Conservation (phyloP, 106 monocot species). For the Apostasia ramifera region DNA sequence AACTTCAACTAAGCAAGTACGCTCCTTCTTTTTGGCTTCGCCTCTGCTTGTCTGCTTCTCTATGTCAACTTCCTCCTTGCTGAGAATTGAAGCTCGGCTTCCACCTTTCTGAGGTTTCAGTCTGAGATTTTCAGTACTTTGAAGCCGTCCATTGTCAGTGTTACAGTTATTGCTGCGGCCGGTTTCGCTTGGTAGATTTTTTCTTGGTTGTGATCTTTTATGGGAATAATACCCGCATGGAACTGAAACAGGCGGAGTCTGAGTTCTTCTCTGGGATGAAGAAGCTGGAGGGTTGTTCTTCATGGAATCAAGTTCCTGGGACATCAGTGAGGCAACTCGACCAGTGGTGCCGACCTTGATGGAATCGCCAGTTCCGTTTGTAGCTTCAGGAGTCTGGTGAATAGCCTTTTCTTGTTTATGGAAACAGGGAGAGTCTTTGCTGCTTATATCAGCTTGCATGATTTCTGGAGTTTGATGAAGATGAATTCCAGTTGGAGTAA, state of each 20-base stretch:
- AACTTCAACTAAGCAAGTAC: slow-evolving; percentile 13
- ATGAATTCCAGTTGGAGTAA: no score
- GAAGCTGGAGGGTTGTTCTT: slow-evolving; percentile 28
- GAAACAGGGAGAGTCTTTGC: background rate
- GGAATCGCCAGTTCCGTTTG: slow-evolving; percentile 16
- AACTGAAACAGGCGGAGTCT: slow-evolving; percentile 37
- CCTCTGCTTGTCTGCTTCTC: background rate
- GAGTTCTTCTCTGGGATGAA: slow-evolving; percentile 22
- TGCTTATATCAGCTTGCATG: background rate
- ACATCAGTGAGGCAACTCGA: slow-evolving; percentile 68
- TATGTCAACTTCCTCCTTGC: slow-evolving; percentile 2
- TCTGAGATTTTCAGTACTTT: slow-evolving; percentile 13
- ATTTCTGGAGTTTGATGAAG: no score
- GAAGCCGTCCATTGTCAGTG: background rate
- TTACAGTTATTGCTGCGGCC: slow-evolving; percentile 10
- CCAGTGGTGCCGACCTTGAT: slow-evolving; percentile 65
- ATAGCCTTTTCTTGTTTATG: slow-evolving; percentile 16
- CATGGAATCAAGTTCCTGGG: slow-evolving; percentile 45
- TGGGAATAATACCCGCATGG: slow-evolving; percentile 32
- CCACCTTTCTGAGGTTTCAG: background rate
- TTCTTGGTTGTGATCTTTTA: slow-evolving; percentile 23
- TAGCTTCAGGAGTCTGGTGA: slow-evolving; percentile 16
- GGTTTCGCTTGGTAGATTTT: slow-evolving; percentile 12
- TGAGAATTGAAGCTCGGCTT: background rate
- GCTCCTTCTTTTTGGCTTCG: background rate